Evolutionary conservation across 768 basidiomycete genomes (phyloP), one percentile per base, ranked within the genome.

Genomic region (Amyloporia xantha): DNA sequence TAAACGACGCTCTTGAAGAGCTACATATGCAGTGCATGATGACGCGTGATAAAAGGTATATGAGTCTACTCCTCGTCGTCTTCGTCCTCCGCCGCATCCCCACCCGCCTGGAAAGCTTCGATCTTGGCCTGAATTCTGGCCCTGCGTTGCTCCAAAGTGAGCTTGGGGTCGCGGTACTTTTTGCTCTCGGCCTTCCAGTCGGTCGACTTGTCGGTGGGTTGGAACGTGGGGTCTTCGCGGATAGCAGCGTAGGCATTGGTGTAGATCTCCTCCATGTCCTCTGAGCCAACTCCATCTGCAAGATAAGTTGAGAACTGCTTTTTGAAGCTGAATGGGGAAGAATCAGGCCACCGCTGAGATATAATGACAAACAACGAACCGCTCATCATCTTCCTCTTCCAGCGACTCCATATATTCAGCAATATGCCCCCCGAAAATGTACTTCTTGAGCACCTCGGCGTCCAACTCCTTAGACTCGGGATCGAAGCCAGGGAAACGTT

Each of bases 401-500:
- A 98, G 74, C 49, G 84, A 88, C 74, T 98, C 91, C 96, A 99
- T 99, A 78, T 98, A 99, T 72, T 98, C 96, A 44, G 96, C 91
- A 49, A 99, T 86, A 68, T 99, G 96, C 45, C 94, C 94, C 66
- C 91, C 94, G 60, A 77, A 88, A 67, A 99, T 98, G 75, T 99
- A 99, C 72, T 95, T 95, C 68, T 95, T 92, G 63, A 98, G 76
- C 49, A 85, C 81, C 70, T 98, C 96, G 38, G 91, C 83, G 54
- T 99, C 93, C 53, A 99, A 79, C 67, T 84, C 73, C 78, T 99
- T 99, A 67, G 69, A 65, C 71, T 99, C 96, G 51, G 85, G 71
- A 70, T 99, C 96, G 72, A 80, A 99, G 41, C 96, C 96, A 48
- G 96, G 96, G 86, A 98, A 97, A 48, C 94, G 91, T 70, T 91